Evolutionary conservation across 495 filamentous ascomycete species (phyloP).

Genomic region (Immersiella caudata): DNA sequence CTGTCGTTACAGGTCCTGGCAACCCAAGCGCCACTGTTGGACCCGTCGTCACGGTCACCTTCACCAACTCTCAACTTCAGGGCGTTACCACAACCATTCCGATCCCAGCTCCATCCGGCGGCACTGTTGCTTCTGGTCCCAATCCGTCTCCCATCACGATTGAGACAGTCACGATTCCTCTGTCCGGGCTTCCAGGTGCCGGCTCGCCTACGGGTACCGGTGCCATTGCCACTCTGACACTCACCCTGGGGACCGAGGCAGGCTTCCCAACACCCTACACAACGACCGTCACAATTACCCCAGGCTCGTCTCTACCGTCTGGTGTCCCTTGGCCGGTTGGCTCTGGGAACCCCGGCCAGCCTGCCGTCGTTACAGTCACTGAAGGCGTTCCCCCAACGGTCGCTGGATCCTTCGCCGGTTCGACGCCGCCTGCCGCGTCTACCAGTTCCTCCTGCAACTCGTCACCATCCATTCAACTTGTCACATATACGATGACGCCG

Average conservation of each 20-base stretch:
- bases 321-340: not conserved
- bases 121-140: not conserved
- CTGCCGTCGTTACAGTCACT: conserved; percentile 8
- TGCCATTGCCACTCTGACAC: conserved; percentile 21
- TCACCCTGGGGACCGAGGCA: conserved; percentile 24
- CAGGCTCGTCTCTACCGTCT: not conserved
- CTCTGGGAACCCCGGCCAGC: not conserved
- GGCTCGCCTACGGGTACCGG: not conserved
- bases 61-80: not conserved
- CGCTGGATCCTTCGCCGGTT: not conserved
- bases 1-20: conserved; percentile 21
- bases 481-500: conserved; percentile 27
- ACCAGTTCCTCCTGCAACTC: conserved; percentile 8
- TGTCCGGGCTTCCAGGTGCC: not conserved
- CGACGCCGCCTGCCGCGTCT: not conserved
- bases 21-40: conserved; percentile 13
- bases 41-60: conserved; percentile 26
- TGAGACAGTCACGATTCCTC: conserved; percentile 21
- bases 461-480: conserved; percentile 6
- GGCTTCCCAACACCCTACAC: conserved; percentile 13
- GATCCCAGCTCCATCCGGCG: not conserved
- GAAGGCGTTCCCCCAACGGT: not conserved
- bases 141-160: conserved; percentile 16
- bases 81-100: conserved; percentile 14
- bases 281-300: conserved; percentile 26